Evolutionary conservation across 2,329 filamentous ascomycete genomes (phyloP), one percentile per base, ranked within the genome.

Genomic region (Sporothrix variecibatus): DNA sequence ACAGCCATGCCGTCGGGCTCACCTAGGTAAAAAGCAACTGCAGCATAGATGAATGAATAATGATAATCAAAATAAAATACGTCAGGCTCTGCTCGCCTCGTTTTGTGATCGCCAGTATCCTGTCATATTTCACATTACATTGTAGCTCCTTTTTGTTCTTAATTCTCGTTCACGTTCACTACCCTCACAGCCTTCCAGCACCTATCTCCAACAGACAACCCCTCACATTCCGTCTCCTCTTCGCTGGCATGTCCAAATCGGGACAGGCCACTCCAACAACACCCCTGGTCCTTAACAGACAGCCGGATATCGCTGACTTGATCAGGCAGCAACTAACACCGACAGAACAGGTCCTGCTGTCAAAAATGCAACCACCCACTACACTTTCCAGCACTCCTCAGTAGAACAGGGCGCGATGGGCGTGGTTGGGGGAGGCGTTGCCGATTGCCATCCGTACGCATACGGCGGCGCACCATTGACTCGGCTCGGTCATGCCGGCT

Each of bases 241-340:
- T 69, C 46, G 67, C 11, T 69, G 67, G 46, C 67, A 69, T 69
- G 67, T 69, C 67, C 67, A 31, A 38, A 69, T 69, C 46, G 67
- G 65, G 67, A 53, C 46, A 69, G 46, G 46, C 20, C 46, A 38
- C 28, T 34, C 7, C 43, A n/a, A 38, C 46, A 51, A 26, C 1
- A 38, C 43, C 67, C 67, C 67, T 56, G 67, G 46, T 38, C 67
- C 28, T 69, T 53, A 53, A 38, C 17, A 23, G 46, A 15, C 46
- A 12, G 20, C 11, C 46, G 26, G 40, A 34, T 68, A 56, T 53
- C 58, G n/a, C 58, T n/a, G 58, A 40, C 58, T 38, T 40, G 58
- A 62, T 62, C 67, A 69, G 67, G 67, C 67, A 69, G 43, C 67
- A 69, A 69, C 67, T 53, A 53, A 69, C 67, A 56, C 67, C 43